Evolutionary conservation across 306 rosid genomes (phyloP).

Genomic region (Chamaecrista fasciculata): DNA sequence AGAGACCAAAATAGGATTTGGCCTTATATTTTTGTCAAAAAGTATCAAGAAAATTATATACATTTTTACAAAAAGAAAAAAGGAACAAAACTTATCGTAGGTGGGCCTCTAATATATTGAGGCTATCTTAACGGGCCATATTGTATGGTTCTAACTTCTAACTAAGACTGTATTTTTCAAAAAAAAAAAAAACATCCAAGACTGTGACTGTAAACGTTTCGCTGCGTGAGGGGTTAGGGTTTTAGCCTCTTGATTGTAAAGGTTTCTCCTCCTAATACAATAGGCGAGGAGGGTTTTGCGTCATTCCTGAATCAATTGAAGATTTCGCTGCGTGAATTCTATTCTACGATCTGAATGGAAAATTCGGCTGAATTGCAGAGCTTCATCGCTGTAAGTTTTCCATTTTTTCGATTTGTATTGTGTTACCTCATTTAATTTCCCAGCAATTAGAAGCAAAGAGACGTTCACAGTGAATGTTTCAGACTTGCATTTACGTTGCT

Average conservation of each 20-base stretch:
- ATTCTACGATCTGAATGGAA: constrained; percentile 54
- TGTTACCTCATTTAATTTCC: background rate
- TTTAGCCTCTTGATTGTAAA: background rate
- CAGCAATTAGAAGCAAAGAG: background rate
- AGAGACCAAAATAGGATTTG: too few species aligned
- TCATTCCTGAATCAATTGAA: background rate
- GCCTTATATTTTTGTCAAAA: too few species aligned
- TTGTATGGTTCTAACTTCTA: background rate
- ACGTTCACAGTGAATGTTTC: background rate
- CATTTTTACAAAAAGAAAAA: too few species aligned
- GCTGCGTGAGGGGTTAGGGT: too few species aligned
- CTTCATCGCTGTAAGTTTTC: constrained; percentile 60
- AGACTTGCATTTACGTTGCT: background rate
- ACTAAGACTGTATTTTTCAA: too few species aligned
- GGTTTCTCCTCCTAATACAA: too few species aligned
- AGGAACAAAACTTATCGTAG: background rate
- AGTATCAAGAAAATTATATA: too few species aligned
- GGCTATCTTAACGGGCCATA: background rate
- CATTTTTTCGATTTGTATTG: background rate
- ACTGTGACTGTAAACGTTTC: too few species aligned
- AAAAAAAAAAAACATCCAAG: too few species aligned
- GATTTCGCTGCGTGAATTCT: background rate
- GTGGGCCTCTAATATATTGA: background rate
- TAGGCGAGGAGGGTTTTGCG: constrained; percentile 31
- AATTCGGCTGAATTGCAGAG: constrained; percentile 67